Conservation (phyloP, 192 early-diverging fungal genomes). For the Kappamyces sp. region DNA sequence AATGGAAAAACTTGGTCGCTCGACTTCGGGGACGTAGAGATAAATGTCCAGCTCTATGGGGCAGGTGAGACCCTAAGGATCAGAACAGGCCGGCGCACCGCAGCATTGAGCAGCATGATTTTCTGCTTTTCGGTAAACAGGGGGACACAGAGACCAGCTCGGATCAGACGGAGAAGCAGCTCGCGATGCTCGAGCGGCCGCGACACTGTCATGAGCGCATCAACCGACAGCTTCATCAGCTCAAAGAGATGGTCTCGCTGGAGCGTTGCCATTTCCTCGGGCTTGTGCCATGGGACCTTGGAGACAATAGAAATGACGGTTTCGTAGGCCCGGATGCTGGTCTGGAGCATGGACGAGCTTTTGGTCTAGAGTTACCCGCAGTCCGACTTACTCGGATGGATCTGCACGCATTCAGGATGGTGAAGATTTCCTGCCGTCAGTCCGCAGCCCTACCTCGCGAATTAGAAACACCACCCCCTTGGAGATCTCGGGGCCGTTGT, state of each 20-base stretch:
- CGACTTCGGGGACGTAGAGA: conserved; percentile 26
- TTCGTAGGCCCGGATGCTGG: conserved; percentile 62
- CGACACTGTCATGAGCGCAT: conserved; percentile 53
- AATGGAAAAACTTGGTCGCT: too few relatives aligned
- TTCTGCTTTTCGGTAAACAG: conserved; percentile 75
- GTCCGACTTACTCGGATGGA: conserved; percentile 18
- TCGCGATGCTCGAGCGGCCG: conserved; percentile 53
- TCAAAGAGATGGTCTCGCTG: conserved; percentile 73
- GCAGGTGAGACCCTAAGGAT: conserved; percentile 28
- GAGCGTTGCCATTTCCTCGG: conserved; percentile 47
- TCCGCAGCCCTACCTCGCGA: conserved; percentile 34
- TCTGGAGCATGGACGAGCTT: neutral
- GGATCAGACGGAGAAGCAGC: conserved; percentile 47
- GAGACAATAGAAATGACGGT: conserved; percentile 64
- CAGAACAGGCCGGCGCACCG: conserved; percentile 20
- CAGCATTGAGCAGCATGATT: conserved; percentile 43
- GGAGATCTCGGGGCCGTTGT: neutral
- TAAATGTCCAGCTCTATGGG: conserved; percentile 28
- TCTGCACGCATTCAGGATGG: conserved; percentile 59
- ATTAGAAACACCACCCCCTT: too few relatives aligned
- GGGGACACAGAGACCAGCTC: conserved; percentile 60
- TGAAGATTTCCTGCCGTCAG: conserved; percentile 67
- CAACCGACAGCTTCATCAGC: conserved; percentile 62
- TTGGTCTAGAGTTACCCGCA: neutral
- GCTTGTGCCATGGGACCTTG: conserved; percentile 71